phyloP scores from a whole-genome alignment of 2,329 filamentous ascomycete genomes.

The Paracamarosporium sp. region DNA sequence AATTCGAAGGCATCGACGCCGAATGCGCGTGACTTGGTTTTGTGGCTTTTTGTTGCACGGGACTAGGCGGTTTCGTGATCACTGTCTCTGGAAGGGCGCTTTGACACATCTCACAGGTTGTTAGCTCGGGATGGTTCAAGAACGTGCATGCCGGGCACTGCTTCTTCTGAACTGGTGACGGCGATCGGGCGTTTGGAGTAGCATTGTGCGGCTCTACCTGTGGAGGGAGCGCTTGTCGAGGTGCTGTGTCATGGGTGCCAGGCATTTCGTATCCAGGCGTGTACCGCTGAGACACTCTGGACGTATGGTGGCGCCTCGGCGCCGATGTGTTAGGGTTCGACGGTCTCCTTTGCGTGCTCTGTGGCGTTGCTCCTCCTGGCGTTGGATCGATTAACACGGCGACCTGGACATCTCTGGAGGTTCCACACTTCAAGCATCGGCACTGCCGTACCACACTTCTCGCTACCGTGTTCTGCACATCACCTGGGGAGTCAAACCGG shows the following conservation, averaged over 20 bases:
- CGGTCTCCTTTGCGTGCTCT: slow-evolving; percentile 13
- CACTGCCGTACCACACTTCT: slow-evolving; percentile 40
- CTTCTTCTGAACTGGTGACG: slow-evolving; percentile 38
- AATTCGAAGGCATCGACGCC: slow-evolving; percentile 27
- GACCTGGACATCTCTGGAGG: slow-evolving; percentile 42
- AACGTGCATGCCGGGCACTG: slow-evolving; percentile 45
- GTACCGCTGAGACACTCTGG: slow-evolving; percentile 31
- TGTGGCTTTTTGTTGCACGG: slow-evolving; percentile 12
- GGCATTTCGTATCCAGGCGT: slow-evolving; percentile 36
- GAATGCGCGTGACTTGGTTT: slow-evolving; percentile 36
- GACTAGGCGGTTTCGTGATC: slow-evolving; percentile 29
- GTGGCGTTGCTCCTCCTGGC: slow-evolving; percentile 15
- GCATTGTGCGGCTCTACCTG: slow-evolving; percentile 16
- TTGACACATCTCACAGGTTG: slow-evolving; percentile 42
- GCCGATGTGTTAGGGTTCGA: slow-evolving; percentile 22
- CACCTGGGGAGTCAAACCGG: slow-evolving; percentile 39
- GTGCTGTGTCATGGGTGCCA: slow-evolving; percentile 20
- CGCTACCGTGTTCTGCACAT: slow-evolving; percentile 37
- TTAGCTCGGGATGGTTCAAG: slow-evolving; percentile 40
- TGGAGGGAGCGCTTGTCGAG: slow-evolving; percentile 25
- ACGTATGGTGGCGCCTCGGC: slow-evolving; percentile 13
- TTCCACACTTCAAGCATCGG: slow-evolving; percentile 45
- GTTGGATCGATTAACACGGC: slow-evolving; percentile 41
- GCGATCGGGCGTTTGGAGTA: slow-evolving; percentile 14
- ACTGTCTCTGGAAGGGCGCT: slow-evolving; percentile 33